Percentiles rank a stretch among this genome's conserved stretches.
phyloP scores from a whole-genome alignment of 2,329 filamentous ascomycete genomes.

The Monascus ruber region DNA sequence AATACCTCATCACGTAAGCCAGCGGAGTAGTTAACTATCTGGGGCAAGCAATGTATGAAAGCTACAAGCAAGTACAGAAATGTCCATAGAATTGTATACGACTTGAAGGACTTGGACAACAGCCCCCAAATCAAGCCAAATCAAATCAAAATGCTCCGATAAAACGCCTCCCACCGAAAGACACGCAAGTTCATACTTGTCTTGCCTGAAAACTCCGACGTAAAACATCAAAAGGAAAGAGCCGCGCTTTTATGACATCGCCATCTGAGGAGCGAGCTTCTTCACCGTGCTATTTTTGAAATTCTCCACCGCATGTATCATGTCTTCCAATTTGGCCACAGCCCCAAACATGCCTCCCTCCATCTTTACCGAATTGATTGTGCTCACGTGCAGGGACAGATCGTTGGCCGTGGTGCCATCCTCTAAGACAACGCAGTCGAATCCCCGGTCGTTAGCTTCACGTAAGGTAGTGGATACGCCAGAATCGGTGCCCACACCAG shows the following conservation, averaged over 20 bases:
- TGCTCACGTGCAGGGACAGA: conserved; percentile 28
- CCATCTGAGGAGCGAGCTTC: conserved; percentile 32
- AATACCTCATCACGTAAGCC: no score
- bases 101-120: no score
- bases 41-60: no score
- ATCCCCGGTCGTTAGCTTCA: conserved; percentile 45
- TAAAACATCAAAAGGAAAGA: background rate
- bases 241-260: conserved; percentile 4
- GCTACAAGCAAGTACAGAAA: no score
- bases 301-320: conserved; percentile 31
- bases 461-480: conserved; percentile 45
- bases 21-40: no score
- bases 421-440: conserved; percentile 42
- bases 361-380: conserved; percentile 35
- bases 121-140: no score
- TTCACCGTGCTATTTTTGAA: conserved; percentile 31
- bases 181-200: background rate
- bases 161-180: conserved; percentile 1
- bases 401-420: conserved; percentile 38
- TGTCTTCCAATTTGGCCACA: conserved; percentile 26
- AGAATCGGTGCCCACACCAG: conserved; percentile 46
- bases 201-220: conserved; percentile 6
- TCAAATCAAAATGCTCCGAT: no score
- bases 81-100: no score
- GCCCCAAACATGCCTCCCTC: conserved; percentile 37